Evolutionary conservation across 2,329 filamentous ascomycete species (phyloP).

Genomic region (Alternaria sp.): DNA sequence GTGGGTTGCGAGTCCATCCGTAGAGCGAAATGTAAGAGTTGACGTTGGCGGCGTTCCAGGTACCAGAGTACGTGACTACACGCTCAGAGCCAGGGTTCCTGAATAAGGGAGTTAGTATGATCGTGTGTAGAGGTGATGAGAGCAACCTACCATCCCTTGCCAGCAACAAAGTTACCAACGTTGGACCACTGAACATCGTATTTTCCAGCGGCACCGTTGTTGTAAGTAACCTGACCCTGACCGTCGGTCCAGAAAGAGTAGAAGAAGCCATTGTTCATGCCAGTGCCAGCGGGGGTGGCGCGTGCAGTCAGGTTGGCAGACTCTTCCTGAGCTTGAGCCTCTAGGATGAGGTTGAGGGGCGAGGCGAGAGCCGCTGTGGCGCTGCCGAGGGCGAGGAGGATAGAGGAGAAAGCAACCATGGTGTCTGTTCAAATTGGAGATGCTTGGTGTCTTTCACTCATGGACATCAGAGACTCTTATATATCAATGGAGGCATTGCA

Average conservation of each 20-base stretch:
- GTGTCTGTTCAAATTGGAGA: slow-evolving; percentile 10
- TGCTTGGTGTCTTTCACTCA: slow-evolving; percentile 17
- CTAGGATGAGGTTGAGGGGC: slow-evolving; percentile 37
- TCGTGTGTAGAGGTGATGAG: neutral
- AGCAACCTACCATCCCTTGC: slow-evolving; percentile 61
- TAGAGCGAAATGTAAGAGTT: slow-evolving; percentile 66
- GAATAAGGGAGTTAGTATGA: neutral
- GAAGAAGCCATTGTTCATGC: slow-evolving; percentile 44
- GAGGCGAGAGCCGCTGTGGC: slow-evolving; percentile 37
- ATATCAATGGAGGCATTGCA: slow-evolving; percentile 16
- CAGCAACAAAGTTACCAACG: slow-evolving; percentile 64
- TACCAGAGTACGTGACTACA: slow-evolving; percentile 60
- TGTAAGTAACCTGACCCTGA: slow-evolving; percentile 60
- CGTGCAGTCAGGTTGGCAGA: slow-evolving; percentile 26
- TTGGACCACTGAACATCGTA: slow-evolving; percentile 61
- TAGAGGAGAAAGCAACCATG: slow-evolving; percentile 44
- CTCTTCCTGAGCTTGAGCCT: slow-evolving; percentile 21
- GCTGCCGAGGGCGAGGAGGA: slow-evolving; percentile 38
- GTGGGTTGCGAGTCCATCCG: slow-evolving; percentile 63
- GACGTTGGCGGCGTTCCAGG: slow-evolving; percentile 56
- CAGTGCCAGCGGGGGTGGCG: slow-evolving; percentile 34
- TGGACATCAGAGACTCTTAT: slow-evolving; percentile 23
- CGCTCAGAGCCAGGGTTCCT: slow-evolving; percentile 58
- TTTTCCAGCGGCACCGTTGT: slow-evolving; percentile 55
- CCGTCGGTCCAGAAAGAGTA: slow-evolving; percentile 67